Percentiles rank a stretch among this genome's conserved stretches.
phyloP scores from a whole-genome alignment of 2,329 filamentous ascomycete species.

The Harringtonia aguacate region DNA sequence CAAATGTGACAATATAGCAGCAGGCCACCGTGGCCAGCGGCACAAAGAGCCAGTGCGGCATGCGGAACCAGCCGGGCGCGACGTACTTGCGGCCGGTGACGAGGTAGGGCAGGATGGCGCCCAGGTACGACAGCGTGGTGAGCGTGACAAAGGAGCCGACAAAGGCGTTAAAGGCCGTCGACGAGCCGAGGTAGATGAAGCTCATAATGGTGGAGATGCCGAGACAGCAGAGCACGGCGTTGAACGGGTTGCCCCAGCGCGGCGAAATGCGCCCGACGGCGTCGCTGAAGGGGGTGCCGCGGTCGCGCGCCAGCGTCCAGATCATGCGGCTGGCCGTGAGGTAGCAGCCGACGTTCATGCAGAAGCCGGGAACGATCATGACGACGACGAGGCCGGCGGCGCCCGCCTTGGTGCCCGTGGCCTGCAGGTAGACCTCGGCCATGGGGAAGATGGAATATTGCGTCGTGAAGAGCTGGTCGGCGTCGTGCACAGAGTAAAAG shows the following conservation, averaged over 20 bases:
- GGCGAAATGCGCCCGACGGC: conserved; percentile 19
- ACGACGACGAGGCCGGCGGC: conserved; percentile 38
- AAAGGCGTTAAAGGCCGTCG: conserved; percentile 56
- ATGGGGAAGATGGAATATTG: conserved; percentile 45
- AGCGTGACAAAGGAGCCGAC: conserved; percentile 37
- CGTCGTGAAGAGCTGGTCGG: conserved; percentile 34
- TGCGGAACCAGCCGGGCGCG: conserved; percentile 43
- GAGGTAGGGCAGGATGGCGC: conserved; percentile 50
- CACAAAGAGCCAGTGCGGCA: conserved; percentile 29
- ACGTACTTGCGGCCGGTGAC: conserved; percentile 32
- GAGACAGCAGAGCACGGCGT: conserved; percentile 38
- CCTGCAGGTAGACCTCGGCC: conserved; percentile 54
- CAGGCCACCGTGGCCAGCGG: conserved; percentile 34
- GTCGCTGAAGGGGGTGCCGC: conserved; percentile 10
- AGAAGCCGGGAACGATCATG: conserved; percentile 24
- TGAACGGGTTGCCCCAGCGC: conserved; percentile 23
- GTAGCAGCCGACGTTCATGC: conserved; percentile 18
- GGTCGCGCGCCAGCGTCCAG: conserved; percentile 6
- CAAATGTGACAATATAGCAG: conserved; percentile 44
- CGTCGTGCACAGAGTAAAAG: conserved; percentile 49
- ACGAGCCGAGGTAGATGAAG: conserved; percentile 54
- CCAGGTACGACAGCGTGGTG: conserved; percentile 44
- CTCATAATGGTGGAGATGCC: conserved; percentile 41
- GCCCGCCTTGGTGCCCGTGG: conserved; percentile 38
- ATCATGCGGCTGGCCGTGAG: conserved; percentile 22